A percentile compares a stretch with the other conserved stretches of the same genome.
phyloP scores from a whole-genome alignment of 805 yeast genomes.

The Jamesozyma hellenica region DNA sequence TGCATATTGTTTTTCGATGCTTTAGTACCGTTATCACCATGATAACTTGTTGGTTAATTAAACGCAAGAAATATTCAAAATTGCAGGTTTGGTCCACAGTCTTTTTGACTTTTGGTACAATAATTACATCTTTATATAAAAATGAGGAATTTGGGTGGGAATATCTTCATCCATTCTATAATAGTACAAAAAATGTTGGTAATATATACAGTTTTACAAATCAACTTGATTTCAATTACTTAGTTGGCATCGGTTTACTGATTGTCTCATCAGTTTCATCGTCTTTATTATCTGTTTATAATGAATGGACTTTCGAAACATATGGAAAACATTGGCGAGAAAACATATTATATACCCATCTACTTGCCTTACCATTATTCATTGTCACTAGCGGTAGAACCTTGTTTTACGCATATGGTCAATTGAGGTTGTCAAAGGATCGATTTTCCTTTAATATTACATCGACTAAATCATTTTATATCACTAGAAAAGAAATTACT shows the following conservation, averaged over 20 bases:
- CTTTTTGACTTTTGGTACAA: conserved; percentile 46
- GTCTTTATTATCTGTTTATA: conserved; percentile 49
- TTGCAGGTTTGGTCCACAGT: conserved; percentile 42
- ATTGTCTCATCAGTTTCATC: conserved; percentile 38
- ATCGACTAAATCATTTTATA: background rate
- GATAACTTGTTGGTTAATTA: conserved; percentile 41
- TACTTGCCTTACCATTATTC: conserved; percentile 47
- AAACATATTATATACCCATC: conserved; percentile 50
- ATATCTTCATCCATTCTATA: background rate
- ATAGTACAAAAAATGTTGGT: background rate
- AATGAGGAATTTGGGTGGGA: conserved; percentile 19
- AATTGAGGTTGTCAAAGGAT: conserved; percentile 9
- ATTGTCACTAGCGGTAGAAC: conserved; percentile 26
- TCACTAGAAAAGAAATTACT: conserved; percentile 16
- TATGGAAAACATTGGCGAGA: conserved; percentile 61
- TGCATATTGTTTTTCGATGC: conserved; percentile 58
- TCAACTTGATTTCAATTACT: conserved; percentile 6
- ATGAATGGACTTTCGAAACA: conserved; percentile 38
- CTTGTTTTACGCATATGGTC: conserved; percentile 27
- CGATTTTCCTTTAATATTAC: conserved; percentile 8
- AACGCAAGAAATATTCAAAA: conserved; percentile 35
- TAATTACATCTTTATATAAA: conserved; percentile 32
- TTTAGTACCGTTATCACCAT: conserved; percentile 54
- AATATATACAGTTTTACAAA: background rate
- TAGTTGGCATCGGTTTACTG: conserved; percentile 25